Base-by-base conservation (phyloP, 2,329 filamentous ascomycete genomes). In the Akanthomyces uredinophilus region DNA sequence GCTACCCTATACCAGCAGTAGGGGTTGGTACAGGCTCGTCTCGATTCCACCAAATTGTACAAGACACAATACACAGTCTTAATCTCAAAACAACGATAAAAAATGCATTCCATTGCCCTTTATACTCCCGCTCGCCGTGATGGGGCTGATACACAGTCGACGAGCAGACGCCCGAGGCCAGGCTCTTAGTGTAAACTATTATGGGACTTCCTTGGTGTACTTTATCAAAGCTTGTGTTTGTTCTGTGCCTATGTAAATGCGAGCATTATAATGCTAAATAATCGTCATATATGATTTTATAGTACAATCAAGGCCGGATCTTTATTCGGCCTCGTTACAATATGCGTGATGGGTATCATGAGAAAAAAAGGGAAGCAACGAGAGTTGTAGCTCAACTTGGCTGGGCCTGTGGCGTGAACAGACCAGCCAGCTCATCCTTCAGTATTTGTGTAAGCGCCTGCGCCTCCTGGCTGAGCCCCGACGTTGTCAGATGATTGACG, bases 401-500 rank as follows among this genome's bases (percentile, higher is more conserved):
- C 65, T 68, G 35, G 65, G 53, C 27, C 66, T 68, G 43, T 66
- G 60, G 14, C 65, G 24, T 65, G 41, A 74, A 73, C 3, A 73
- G 64, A 11, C 66, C 65, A 2, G 74, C 63, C n/a, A 77, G 67
- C 53, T 75, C 76, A 11, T 70, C 66, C 20, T 73, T 70, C n/a
- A 79, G 62, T 4, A 79, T 62, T 39, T 73, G 68, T 4, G 75
- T 71, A 1, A 82, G 69, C 11, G 70, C 68, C 46, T 77, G 71
- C 0, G 80, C 80, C 65, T 81, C 75, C 5, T 73, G 70, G 7
- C 70, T 70, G 65, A 74, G 70, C 11, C 79, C 79, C 1, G 72
- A 70, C 35, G 74, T 71, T 14, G 73, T 72, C n/a, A 83, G 69
- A 58, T 79, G 73, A 52, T 75, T 76, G 58, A 80, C 75, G 0